A percentile compares a stretch with the other conserved stretches of the same genome.
These are phyloP conservation scores for Thermomyces lanuginosus DNA, from an alignment of 2,329 filamentous ascomycete genomes.

Conservation along the genomic window DNA sequence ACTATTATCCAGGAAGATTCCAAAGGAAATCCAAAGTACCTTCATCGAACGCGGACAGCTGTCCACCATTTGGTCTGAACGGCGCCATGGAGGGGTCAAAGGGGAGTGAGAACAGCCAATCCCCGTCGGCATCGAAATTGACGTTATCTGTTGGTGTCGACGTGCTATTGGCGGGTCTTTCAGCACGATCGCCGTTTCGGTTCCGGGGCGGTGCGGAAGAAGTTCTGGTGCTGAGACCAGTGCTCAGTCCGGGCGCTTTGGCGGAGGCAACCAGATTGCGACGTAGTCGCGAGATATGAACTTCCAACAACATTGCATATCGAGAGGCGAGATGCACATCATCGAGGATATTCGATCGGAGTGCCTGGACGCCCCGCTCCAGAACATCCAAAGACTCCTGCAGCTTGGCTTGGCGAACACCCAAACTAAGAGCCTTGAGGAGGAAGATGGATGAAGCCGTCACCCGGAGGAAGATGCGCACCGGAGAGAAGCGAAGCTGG, in stretches of 20 bases:
- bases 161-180: constrained; percentile 1
- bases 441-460: constrained; percentile 41
- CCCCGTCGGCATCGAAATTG: constrained; percentile 10
- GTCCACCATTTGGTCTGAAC: constrained; percentile 22
- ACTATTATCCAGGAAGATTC: constrained; percentile 19
- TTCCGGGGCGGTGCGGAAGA: constrained; percentile 5
- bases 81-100: constrained; percentile 31
- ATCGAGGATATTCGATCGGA: constrained; percentile 34
- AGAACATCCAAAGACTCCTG: constrained; percentile 34
- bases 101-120: constrained; percentile 26
- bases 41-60: constrained; percentile 25
- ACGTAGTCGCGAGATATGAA: constrained; percentile 27
- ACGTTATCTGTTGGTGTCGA: background rate
- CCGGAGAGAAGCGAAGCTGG: constrained; percentile 36
- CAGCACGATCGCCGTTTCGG: background rate
- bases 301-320: constrained; percentile 35
- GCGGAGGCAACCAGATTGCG: constrained; percentile 18
- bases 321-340: constrained; percentile 37
- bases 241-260: constrained; percentile 5
- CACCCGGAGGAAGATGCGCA: constrained; percentile 38
- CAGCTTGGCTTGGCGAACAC: constrained; percentile 33
- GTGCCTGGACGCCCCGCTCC: constrained; percentile 32
- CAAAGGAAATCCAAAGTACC: constrained; percentile 28
- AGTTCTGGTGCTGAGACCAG: constrained; percentile 6
- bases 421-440: constrained; percentile 35